These are phyloP conservation scores for Serendipita sp. DNA, from an alignment of 768 basidiomycete genomes.

Conservation along the genomic window DNA sequence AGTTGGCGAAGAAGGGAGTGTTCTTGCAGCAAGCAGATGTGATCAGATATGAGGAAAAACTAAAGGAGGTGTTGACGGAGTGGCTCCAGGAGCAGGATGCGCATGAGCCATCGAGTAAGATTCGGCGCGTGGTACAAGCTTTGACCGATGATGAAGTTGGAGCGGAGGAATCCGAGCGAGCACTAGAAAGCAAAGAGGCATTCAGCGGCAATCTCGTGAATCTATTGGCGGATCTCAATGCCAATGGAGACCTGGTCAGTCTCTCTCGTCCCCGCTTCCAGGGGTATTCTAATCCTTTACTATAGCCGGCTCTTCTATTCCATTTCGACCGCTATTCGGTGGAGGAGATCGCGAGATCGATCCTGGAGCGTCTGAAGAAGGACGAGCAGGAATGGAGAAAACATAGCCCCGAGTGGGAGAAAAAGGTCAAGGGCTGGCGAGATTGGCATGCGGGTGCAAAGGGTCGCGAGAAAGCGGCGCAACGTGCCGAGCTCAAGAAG, in stretches of 20 bases:
- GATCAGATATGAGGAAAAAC: slow-evolving; percentile 36
- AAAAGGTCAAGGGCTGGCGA: slow-evolving; percentile 36
- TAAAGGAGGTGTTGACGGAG: slow-evolving; percentile 31
- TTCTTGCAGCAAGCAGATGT: slow-evolving; percentile 46
- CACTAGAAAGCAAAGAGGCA: background rate
- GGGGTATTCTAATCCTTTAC: background rate
- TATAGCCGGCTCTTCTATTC: slow-evolving; percentile 52
- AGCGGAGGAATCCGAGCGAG: background rate
- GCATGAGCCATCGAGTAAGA: slow-evolving; percentile 19
- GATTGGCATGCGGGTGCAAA: slow-evolving; percentile 32
- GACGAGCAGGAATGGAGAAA: slow-evolving; percentile 38
- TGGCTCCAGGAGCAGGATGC: slow-evolving; percentile 26
- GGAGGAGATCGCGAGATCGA: slow-evolving; percentile 31
- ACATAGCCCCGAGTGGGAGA: slow-evolving; percentile 31
- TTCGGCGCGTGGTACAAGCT: slow-evolving; percentile 25
- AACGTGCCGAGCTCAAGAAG: slow-evolving; percentile 23
- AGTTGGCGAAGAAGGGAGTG: slow-evolving; percentile 10
- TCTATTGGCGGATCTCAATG: slow-evolving; percentile 44
- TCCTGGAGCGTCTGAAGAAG: slow-evolving; percentile 24
- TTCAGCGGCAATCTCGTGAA: slow-evolving; percentile 34
- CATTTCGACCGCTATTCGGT: slow-evolving; percentile 46
- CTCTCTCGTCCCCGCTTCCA: background rate
- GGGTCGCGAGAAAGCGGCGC: slow-evolving; percentile 31
- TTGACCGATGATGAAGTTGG: slow-evolving; percentile 27
- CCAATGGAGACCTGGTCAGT: slow-evolving; percentile 38